Percentiles rank a stretch among this genome's conserved stretches.
Evolutionary conservation across 371 early-diverging fungal species (phyloP).

Genomic region (Thermomucor indicae-seudaticae): DNA sequence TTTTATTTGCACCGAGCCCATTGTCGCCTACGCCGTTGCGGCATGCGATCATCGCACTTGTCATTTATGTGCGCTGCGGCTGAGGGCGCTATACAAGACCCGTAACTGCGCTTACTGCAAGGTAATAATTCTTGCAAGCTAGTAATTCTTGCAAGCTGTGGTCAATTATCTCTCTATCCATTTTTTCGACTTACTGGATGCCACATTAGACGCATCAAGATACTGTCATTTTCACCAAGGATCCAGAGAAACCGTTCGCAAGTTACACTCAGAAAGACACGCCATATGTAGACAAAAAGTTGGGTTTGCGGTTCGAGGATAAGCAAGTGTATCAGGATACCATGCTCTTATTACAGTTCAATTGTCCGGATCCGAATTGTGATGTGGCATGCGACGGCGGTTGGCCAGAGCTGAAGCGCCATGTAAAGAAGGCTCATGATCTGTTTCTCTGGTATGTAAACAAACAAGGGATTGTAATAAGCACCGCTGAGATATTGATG

Average conservation of each 20-base stretch:
- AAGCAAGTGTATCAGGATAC: slow-evolving; percentile 70
- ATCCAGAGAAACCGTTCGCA: slow-evolving; percentile 54
- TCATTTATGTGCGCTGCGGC: slow-evolving; percentile 82
- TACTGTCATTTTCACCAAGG: slow-evolving; percentile 69
- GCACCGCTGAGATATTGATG: neutral
- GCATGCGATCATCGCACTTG: slow-evolving; percentile 91
- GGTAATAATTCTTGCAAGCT: slow-evolving; percentile 32
- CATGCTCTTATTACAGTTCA: slow-evolving; percentile 69
- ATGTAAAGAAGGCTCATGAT: slow-evolving; percentile 74
- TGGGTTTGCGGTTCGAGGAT: slow-evolving; percentile 73
- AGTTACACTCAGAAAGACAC: slow-evolving; percentile 41
- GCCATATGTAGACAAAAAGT: slow-evolving; percentile 57
- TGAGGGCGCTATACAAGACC: slow-evolving; percentile 84
- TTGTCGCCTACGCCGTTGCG: slow-evolving; percentile 79
- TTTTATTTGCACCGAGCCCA: slow-evolving; percentile 88
- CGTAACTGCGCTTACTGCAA: slow-evolving; percentile 90
- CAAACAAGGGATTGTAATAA: neutral
- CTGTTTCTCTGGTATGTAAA: slow-evolving; percentile 69
- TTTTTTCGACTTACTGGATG: neutral
- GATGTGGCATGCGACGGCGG: slow-evolving; percentile 65
- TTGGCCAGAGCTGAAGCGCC: slow-evolving; percentile 80
- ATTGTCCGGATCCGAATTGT: slow-evolving; percentile 84
- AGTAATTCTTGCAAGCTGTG: neutral
- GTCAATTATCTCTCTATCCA: neutral
- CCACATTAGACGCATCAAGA: slow-evolving; percentile 67